Evolutionary conservation across 306 rosid species (phyloP).

Genomic region (Lathyrus tuberosus): DNA sequence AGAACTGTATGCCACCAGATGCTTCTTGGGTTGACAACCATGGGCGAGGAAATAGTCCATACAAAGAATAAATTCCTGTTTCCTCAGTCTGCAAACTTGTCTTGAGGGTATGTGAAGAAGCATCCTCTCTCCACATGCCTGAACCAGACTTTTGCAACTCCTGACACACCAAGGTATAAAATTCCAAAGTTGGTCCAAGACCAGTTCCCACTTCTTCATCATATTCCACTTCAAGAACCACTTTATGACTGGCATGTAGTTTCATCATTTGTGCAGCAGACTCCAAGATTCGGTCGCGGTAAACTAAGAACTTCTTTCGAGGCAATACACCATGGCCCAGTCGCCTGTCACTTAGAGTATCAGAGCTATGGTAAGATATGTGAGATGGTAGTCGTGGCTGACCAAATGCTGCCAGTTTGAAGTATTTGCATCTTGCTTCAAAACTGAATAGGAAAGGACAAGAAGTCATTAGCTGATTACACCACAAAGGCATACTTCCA

Average conservation of each 20-base stretch:
- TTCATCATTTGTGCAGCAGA: constrained; percentile 96
- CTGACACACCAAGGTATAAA: constrained; percentile 88
- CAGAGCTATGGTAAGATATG: constrained; percentile 56
- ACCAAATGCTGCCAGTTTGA: constrained; percentile 79
- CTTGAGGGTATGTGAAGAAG: constrained; percentile 43
- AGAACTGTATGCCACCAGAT: constrained; percentile 52
- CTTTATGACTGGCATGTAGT: constrained; percentile 66
- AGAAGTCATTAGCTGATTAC: constrained; percentile 71
- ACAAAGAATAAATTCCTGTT: constrained; percentile 49
- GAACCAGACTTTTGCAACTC: constrained; percentile 83
- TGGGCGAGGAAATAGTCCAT: constrained; percentile 89
- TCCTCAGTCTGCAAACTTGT: constrained; percentile 46
- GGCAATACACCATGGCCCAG: constrained; percentile 53
- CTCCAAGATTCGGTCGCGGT: constrained; percentile 66
- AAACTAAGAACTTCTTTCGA: constrained; percentile 83
- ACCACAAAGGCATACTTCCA: constrained; percentile 93
- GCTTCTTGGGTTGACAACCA: constrained; percentile 59
- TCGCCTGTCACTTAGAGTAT: constrained; percentile 55
- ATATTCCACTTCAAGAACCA: constrained; percentile 89
- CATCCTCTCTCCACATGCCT: constrained; percentile 91
- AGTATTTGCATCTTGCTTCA: constrained; percentile 92
- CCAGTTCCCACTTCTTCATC: constrained; percentile 98
- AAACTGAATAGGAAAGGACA: constrained; percentile 88
- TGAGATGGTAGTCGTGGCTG: constrained; percentile 55
- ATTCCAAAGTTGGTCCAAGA: constrained; percentile 97